These are phyloP conservation scores for Rubia peregrina DNA, from an alignment of 305 asterid genomes.

Conservation along the genomic window DNA sequence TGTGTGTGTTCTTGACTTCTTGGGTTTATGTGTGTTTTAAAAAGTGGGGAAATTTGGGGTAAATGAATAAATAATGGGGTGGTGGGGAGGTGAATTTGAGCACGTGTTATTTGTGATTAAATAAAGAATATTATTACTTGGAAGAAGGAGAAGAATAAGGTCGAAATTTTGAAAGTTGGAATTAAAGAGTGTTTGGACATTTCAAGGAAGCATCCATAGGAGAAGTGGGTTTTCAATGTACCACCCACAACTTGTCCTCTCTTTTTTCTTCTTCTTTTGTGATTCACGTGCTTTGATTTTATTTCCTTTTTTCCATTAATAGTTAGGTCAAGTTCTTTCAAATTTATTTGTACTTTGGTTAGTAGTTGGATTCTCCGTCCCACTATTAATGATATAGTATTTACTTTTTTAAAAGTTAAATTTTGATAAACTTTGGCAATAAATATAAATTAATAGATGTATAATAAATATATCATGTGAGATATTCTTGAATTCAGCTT, in stretches of 20 bases:
- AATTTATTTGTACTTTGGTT: too few species aligned
- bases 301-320: too few species aligned
- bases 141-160: neutral
- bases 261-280: neutral
- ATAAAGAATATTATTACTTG: neutral
- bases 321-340: too few species aligned
- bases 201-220: neutral
- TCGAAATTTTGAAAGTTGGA: neutral
- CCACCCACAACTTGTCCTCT: neutral
- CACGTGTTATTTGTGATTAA: constrained; percentile 17
- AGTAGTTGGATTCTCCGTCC: too few species aligned
- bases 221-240: neutral
- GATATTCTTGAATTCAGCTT: too few species aligned
- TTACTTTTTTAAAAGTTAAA: too few species aligned
- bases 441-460: too few species aligned
- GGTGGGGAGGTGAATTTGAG: constrained; percentile 1
- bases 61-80: neutral
- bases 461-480: too few species aligned
- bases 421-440: too few species aligned
- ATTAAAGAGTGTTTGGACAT: neutral
- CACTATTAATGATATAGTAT: too few species aligned
- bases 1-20: neutral
- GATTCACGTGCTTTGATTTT: neutral
- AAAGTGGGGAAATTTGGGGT: neutral
- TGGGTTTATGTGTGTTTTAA: neutral